A percentile compares a stretch with the other conserved stretches of the same genome.
Evolutionary conservation across 2,329 filamentous ascomycete species (phyloP).

Genomic region (Aspergillus novofumigatus): DNA sequence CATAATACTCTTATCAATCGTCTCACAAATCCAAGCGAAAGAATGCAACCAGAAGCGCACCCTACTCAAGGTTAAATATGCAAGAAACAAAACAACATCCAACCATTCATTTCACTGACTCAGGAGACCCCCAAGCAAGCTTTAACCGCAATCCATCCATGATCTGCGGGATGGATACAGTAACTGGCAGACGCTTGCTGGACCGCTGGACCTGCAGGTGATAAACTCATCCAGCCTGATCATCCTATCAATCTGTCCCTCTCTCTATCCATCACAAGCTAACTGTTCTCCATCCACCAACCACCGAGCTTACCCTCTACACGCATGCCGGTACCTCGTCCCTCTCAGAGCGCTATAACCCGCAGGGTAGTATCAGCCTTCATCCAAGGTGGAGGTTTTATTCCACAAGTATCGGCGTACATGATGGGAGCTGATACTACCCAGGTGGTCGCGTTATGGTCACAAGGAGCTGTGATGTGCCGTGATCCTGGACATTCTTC

Average conservation of each 20-base stretch:
- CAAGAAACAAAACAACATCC: too few relatives aligned
- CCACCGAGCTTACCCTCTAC: not conserved
- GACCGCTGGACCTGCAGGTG: not conserved
- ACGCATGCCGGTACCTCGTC: not conserved
- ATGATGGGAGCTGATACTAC: not conserved
- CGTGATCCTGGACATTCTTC: not conserved
- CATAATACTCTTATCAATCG: too few relatives aligned
- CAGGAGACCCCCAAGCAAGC: too few relatives aligned
- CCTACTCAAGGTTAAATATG: too few relatives aligned
- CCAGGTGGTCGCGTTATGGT: not conserved
- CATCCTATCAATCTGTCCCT: not conserved
- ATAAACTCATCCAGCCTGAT: not conserved
- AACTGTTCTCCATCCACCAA: not conserved
- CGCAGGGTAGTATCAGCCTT: not conserved
- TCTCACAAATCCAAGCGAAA: too few relatives aligned
- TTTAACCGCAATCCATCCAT: too few relatives aligned
- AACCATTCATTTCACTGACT: too few relatives aligned
- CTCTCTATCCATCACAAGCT: not conserved
- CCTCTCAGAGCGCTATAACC: not conserved
- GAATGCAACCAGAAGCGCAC: too few relatives aligned
- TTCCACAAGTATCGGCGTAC: not conserved
- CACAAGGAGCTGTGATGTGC: not conserved
- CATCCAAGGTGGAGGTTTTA: not conserved
- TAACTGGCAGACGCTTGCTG: not conserved
- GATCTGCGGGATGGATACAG: not conserved